Conservation (phyloP, 1,284 basidiomycete species). For the Exsudoporus floridanus region DNA sequence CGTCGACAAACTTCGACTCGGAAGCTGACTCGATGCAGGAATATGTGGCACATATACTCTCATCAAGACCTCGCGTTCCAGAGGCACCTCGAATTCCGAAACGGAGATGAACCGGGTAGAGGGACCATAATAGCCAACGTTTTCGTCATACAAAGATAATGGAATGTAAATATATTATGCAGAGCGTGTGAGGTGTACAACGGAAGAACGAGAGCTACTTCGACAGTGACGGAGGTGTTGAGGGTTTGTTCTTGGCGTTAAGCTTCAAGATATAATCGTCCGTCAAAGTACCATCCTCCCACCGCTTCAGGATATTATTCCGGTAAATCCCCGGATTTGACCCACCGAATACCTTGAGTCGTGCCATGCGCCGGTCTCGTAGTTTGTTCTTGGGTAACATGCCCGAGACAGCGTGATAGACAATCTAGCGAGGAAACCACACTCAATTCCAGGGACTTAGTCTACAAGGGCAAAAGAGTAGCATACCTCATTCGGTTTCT, state of each 20-base stretch:
- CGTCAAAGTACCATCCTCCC: conserved; percentile 71
- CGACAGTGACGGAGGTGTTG: conserved; percentile 18
- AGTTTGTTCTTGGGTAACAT: conserved; percentile 98
- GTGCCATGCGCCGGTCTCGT: conserved; percentile 79
- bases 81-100: conserved; percentile 9
- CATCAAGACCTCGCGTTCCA: not conserved
- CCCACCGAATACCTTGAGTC: conserved; percentile 83
- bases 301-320: conserved; percentile 68
- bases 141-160: not conserved
- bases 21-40: conserved; percentile 48
- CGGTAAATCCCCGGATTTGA: conserved; percentile 68
- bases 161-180: conserved; percentile 11
- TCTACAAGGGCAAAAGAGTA: not conserved
- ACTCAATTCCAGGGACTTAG: not conserved
- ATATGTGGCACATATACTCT: conserved; percentile 43
- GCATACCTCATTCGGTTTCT: conserved; percentile 89
- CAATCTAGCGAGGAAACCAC: conserved; percentile 60
- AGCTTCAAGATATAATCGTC: conserved; percentile 47
- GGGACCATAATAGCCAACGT: not conserved
- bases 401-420: conserved; percentile 91
- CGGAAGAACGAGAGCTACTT: conserved; percentile 9
- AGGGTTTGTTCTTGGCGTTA: conserved; percentile 23
- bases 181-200: conserved; percentile 1
- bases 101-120: conserved; percentile 9
- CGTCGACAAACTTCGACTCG: conserved; percentile 16